Conservation (phyloP, 1,139 yeast genomes). For the Yamadazyma trypodendri region DNA sequence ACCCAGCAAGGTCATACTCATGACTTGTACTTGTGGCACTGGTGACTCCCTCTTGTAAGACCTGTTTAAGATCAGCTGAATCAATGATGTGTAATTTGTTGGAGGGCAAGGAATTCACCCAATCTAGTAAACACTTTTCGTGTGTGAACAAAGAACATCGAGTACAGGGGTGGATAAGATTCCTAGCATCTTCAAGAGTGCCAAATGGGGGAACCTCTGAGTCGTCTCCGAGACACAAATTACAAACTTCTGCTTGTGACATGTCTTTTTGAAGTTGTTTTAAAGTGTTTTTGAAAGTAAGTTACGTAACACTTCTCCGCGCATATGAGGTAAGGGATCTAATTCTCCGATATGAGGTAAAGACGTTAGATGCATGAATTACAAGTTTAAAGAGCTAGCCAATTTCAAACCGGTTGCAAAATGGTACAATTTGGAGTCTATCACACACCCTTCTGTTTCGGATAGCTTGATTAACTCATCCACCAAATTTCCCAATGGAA, state of each 20-base stretch:
- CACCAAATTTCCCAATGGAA: conserved; percentile 62
- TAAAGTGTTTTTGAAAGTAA: too few species aligned
- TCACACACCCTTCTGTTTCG: conserved; percentile 59
- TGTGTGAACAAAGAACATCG: conserved; percentile 41
- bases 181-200: conserved; percentile 34
- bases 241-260: conserved; percentile 30
- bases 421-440: conserved; percentile 87
- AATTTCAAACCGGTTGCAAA: conserved; percentile 65
- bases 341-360: too few species aligned
- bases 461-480: conserved; percentile 50
- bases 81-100: conserved; percentile 29
- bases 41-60: conserved; percentile 1
- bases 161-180: conserved; percentile 40
- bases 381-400: conserved; percentile 2
- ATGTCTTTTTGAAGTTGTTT: too few species aligned
- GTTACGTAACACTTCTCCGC: too few species aligned
- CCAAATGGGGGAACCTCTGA: conserved; percentile 47
- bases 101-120: conserved; percentile 41
- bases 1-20: conserved; percentile 13
- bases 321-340: neutral
- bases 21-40: neutral
- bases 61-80: conserved; percentile 1
- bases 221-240: conserved; percentile 42
- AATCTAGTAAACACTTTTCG: conserved; percentile 42
- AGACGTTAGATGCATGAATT: too few species aligned